phyloP scores from a whole-genome alignment of 2,329 filamentous ascomycete genomes.

The Trichoderma cornu-damae region DNA sequence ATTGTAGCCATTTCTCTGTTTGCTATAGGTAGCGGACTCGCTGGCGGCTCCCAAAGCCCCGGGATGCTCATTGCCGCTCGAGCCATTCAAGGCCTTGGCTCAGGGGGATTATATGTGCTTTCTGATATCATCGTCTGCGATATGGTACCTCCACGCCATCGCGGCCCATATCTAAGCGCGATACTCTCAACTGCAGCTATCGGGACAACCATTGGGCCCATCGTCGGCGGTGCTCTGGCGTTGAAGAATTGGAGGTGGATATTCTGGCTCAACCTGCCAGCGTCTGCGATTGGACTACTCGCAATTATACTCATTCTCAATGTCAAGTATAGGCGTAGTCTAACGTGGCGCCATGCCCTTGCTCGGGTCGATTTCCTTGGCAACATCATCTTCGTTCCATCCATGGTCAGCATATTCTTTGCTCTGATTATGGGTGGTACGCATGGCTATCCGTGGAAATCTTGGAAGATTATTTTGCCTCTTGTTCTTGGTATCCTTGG shows the following conservation, averaged over 20 bases:
- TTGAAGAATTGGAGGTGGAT: conserved; percentile 40
- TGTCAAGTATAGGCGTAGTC: conserved; percentile 26
- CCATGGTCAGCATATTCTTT: conserved; percentile 28
- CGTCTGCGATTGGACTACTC: conserved; percentile 25
- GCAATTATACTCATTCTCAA: conserved; percentile 32
- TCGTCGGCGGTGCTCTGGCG: conserved; percentile 30
- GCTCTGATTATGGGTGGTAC: conserved; percentile 40
- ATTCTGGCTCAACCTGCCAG: conserved; percentile 43
- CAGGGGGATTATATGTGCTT: conserved; percentile 30
- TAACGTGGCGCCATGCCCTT: background rate
- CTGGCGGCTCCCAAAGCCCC: conserved; percentile 38
- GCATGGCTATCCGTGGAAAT: conserved; percentile 35
- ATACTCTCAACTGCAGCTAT: conserved; percentile 32
- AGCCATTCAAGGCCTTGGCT: conserved; percentile 40
- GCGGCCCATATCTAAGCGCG: conserved; percentile 39
- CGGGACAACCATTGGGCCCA: conserved; percentile 34
- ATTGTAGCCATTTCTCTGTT: conserved; percentile 43
- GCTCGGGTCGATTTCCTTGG: conserved; percentile 40
- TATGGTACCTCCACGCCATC: conserved; percentile 44
- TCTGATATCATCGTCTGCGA: conserved; percentile 37
- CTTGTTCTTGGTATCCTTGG: conserved; percentile 37
- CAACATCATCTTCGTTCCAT: conserved; percentile 35
- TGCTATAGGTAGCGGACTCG: conserved; percentile 46
- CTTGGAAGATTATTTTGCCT: conserved; percentile 35
- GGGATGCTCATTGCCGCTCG: conserved; percentile 41